Conservation (phyloP, 495 filamentous ascomycete species). For the Evansstolkia leycettana region DNA sequence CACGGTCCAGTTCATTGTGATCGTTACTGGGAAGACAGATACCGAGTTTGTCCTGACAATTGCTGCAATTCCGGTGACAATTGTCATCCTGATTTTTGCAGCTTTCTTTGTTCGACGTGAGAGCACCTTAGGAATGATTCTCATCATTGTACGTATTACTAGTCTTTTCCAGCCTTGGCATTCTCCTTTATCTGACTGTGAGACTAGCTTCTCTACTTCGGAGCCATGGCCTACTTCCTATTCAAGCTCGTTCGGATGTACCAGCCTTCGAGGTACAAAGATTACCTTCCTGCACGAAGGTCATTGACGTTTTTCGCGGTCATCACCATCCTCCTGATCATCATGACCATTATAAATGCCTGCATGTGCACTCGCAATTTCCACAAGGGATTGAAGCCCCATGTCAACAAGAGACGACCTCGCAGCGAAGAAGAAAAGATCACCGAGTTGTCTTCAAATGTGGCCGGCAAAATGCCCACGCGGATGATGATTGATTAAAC, state of each 20-base stretch:
- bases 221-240: slow-evolving; percentile 86
- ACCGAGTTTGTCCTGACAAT: slow-evolving; percentile 78
- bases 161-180: neutral
- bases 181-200: slow-evolving; percentile 10
- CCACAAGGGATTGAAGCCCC: slow-evolving; percentile 76
- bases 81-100: slow-evolving; percentile 71
- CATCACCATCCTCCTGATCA: slow-evolving; percentile 77
- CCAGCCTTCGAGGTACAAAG: slow-evolving; percentile 31
- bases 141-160: slow-evolving; percentile 50
- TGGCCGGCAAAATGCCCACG: slow-evolving; percentile 36
- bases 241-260: slow-evolving; percentile 99
- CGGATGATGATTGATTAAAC: slow-evolving; percentile 84
- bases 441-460: slow-evolving; percentile 52
- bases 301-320: slow-evolving; percentile 87
- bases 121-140: slow-evolving; percentile 60
- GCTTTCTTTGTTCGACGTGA: slow-evolving; percentile 78
- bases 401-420: slow-evolving; percentile 56
- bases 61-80: slow-evolving; percentile 80
- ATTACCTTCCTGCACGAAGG: slow-evolving; percentile 62
- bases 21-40: slow-evolving; percentile 57
- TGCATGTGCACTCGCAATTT: slow-evolving; percentile 84
- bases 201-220: slow-evolving; percentile 64
- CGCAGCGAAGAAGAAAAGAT: slow-evolving; percentile 58
- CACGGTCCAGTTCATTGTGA: slow-evolving; percentile 91
- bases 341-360: slow-evolving; percentile 81